Percentiles rank a stretch among this genome's conserved stretches.
These are phyloP conservation scores for Talaromyces proteolyticus DNA, from an alignment of 495 filamentous ascomycete genomes.

Conservation along the genomic window DNA sequence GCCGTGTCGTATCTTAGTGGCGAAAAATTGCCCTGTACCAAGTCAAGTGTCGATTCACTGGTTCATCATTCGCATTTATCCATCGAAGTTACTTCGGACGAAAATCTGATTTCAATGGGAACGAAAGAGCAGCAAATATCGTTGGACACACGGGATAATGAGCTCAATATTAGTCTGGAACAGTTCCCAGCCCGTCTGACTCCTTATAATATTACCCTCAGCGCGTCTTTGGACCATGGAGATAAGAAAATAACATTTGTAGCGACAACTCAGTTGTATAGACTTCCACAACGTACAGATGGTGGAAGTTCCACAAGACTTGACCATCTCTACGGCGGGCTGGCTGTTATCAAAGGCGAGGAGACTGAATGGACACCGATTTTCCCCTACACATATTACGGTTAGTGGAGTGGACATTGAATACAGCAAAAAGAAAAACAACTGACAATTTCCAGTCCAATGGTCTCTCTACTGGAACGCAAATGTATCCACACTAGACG, in stretches of 20 bases:
- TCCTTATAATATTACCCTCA: slow-evolving; percentile 34
- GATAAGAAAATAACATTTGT: slow-evolving; percentile 23
- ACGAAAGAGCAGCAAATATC: slow-evolving; percentile 14
- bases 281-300: slow-evolving; percentile 49
- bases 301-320: slow-evolving; percentile 56
- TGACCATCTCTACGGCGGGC: slow-evolving; percentile 53
- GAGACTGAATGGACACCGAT: slow-evolving; percentile 41
- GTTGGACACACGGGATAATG: slow-evolving; percentile 39
- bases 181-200: slow-evolving; percentile 34
- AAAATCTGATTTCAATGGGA: slow-evolving; percentile 18
- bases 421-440: slow-evolving; percentile 17
- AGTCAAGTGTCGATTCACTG: too few species aligned
- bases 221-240: slow-evolving; percentile 17
- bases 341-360: slow-evolving; percentile 31
- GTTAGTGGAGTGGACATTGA: slow-evolving; percentile 33
- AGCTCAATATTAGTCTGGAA: slow-evolving; percentile 39
- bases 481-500: not conserved
- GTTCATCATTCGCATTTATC: too few species aligned
- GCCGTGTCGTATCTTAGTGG: slow-evolving; percentile 46
- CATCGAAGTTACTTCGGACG: slow-evolving; percentile 5
- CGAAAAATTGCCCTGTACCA: slow-evolving; percentile 26
- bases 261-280: slow-evolving; percentile 40
- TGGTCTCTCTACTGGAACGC: not conserved
- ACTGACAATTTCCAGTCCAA: slow-evolving; percentile 10
- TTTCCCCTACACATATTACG: slow-evolving; percentile 61